Evolutionary conservation across 352 stramenopile species (phyloP).

Genomic region (Phytophthora cactorum): DNA sequence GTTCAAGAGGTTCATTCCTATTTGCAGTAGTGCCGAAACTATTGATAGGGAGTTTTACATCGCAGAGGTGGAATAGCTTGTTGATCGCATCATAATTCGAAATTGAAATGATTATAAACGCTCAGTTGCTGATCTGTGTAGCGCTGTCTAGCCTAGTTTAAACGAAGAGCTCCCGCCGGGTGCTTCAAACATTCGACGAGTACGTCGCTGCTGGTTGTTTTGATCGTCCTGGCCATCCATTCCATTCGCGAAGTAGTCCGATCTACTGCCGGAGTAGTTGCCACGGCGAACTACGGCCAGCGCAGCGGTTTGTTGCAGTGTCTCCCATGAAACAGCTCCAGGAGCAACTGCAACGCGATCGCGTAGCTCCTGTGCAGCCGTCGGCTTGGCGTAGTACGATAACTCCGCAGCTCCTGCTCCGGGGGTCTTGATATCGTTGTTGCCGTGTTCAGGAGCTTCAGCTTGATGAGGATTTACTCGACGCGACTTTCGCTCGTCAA

Average conservation of each 20-base stretch:
- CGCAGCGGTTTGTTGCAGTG: slow-evolving; percentile 36
- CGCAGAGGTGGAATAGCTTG: too few relatives aligned
- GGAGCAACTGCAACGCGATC: slow-evolving; percentile 49
- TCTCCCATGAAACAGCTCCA: slow-evolving; percentile 44
- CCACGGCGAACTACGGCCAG: slow-evolving; percentile 22
- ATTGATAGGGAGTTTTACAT: slow-evolving; percentile 12
- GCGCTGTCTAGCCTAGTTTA: slow-evolving; percentile 46
- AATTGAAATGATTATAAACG: neutral
- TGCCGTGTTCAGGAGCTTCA: slow-evolving; percentile 42
- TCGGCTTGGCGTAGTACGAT: slow-evolving; percentile 53
- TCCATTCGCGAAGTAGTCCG: slow-evolving; percentile 51
- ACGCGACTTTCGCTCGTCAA: slow-evolving; percentile 62
- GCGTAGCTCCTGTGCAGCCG: slow-evolving; percentile 42
- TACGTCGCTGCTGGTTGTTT: slow-evolving; percentile 42
- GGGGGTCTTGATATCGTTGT: slow-evolving; percentile 19
- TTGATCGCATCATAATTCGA: neutral
- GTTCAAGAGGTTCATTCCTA: slow-evolving; percentile 1
- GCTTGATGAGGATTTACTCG: slow-evolving; percentile 34
- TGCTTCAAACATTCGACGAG: slow-evolving; percentile 54
- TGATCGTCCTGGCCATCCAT: slow-evolving; percentile 38
- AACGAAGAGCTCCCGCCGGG: slow-evolving; percentile 50
- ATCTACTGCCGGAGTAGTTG: slow-evolving; percentile 21
- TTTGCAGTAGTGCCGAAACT: slow-evolving; percentile 7
- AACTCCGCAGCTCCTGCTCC: slow-evolving; percentile 37
- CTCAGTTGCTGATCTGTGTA: neutral